These are phyloP conservation scores for Diddensiella santjacobensis DNA, from an alignment of 805 yeast genomes.

Conservation along the genomic window DNA sequence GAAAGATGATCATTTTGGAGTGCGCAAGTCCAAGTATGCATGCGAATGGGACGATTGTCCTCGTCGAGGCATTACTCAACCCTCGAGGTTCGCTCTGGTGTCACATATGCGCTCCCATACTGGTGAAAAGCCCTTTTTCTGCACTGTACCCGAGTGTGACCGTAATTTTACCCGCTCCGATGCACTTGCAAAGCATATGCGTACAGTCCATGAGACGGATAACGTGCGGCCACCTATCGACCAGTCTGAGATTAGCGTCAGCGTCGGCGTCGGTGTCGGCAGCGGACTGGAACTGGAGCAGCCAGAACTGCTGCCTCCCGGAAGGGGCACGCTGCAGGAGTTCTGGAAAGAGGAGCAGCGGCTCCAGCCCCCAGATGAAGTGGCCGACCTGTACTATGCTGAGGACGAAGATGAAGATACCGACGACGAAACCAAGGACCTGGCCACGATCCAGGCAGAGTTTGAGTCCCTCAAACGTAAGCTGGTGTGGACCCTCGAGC, in stretches of 20 bases:
- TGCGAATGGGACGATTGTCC: conserved; percentile 65
- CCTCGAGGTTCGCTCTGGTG: conserved; percentile 53
- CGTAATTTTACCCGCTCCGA: conserved; percentile 56
- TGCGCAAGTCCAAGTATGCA: conserved; percentile 38
- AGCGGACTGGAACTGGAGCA: not conserved
- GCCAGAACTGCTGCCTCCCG: conserved; percentile 4
- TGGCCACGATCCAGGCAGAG: conserved; percentile 6
- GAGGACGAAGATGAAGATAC: conserved; percentile 12
- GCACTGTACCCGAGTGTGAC: conserved; percentile 64
- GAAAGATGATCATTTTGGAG: conserved; percentile 38
- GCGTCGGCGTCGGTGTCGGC: conserved; percentile 3
- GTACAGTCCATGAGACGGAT: conserved; percentile 45
- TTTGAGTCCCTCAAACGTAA: conserved; percentile 27
- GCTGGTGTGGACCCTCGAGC: conserved; percentile 33
- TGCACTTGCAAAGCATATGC: conserved; percentile 61
- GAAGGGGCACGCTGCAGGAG: conserved; percentile 5
- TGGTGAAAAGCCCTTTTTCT: conserved; percentile 61
- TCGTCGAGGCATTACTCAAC: conserved; percentile 48
- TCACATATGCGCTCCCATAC: conserved; percentile 65
- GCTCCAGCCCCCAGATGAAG: conserved; percentile 6
- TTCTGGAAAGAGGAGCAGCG: not conserved
- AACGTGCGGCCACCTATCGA: not conserved
- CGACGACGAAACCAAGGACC: conserved; percentile 1
- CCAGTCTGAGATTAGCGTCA: conserved; percentile 4
- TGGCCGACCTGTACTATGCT: conserved; percentile 18